Evolutionary conservation across 1,139 yeast species (phyloP).

Genomic region (Saccharomycopsis phalli): DNA sequence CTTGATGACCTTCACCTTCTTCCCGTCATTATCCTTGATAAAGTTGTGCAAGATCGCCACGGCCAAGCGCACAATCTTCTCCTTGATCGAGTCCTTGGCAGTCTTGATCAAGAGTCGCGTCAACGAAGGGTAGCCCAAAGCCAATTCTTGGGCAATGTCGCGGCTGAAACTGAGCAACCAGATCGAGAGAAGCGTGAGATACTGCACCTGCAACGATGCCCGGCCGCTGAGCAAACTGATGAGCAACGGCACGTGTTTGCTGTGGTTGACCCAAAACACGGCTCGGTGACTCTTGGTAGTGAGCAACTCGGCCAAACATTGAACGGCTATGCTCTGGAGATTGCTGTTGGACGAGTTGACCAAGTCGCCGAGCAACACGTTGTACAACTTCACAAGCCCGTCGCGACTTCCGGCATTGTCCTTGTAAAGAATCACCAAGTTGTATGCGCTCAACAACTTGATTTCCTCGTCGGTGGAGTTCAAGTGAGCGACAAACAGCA

Average conservation of each 20-base stretch:
- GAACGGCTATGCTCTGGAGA: conserved; percentile 58
- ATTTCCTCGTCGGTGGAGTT: conserved; percentile 38
- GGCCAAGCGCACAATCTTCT: conserved; percentile 78
- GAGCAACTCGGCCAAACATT: conserved; percentile 55
- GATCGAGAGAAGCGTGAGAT: conserved; percentile 63
- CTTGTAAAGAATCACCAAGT: conserved; percentile 27
- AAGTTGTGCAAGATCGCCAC: conserved; percentile 65
- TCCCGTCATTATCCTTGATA: conserved; percentile 30
- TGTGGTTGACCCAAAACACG: conserved; percentile 46
- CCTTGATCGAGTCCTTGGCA: conserved; percentile 77
- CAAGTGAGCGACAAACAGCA: conserved; percentile 47
- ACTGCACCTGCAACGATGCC: conserved; percentile 66
- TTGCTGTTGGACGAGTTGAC: conserved; percentile 42
- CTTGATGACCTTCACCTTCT: conserved; percentile 35
- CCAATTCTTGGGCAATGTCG: conserved; percentile 43
- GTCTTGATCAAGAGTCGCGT: conserved; percentile 50
- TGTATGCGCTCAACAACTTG: conserved; percentile 34
- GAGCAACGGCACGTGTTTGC: conserved; percentile 49
- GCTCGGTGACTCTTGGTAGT: conserved; percentile 50
- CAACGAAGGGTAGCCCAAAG: conserved; percentile 33
- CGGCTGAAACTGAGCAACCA: conserved; percentile 81
- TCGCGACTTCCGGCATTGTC: conserved; percentile 28
- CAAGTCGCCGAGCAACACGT: conserved; percentile 34
- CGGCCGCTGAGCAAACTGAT: conserved; percentile 33
- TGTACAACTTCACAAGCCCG: conserved; percentile 36